Evolutionary conservation across 1,284 basidiomycete species (phyloP).

Genomic region (Austropuccinia psidii): DNA sequence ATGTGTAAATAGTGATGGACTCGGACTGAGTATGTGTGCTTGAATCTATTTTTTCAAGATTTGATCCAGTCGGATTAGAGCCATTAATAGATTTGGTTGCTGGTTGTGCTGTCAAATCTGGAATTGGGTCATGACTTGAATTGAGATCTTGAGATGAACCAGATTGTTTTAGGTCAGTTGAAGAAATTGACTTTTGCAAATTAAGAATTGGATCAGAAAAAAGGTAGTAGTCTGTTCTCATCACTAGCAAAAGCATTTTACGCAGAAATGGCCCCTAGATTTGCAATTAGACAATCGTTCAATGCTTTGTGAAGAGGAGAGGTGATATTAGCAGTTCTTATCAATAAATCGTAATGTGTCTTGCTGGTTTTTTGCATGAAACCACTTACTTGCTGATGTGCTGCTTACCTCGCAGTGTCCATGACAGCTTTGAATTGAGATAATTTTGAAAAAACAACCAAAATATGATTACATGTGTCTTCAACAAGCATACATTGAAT

Average conservation of each 20-base stretch:
- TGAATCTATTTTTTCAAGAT: too few relatives aligned
- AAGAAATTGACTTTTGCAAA: too few relatives aligned
- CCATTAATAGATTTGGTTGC: too few relatives aligned
- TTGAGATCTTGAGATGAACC: too few relatives aligned
- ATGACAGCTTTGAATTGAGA: slow-evolving; percentile 70
- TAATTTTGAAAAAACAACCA: slow-evolving; percentile 75
- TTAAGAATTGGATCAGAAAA: too few relatives aligned
- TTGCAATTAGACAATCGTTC: slow-evolving; percentile 66
- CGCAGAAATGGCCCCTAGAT: slow-evolving; percentile 80
- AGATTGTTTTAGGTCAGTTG: too few relatives aligned
- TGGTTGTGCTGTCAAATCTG: too few relatives aligned
- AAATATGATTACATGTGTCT: slow-evolving; percentile 74
- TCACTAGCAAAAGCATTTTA: slow-evolving; percentile 64
- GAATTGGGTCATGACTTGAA: too few relatives aligned
- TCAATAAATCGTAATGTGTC: slow-evolving; percentile 81
- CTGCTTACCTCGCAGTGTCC: slow-evolving; percentile 83
- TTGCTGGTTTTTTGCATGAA: slow-evolving; percentile 58
- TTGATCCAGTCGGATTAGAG: too few relatives aligned
- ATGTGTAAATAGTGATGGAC: too few relatives aligned
- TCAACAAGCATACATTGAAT: slow-evolving; percentile 84
- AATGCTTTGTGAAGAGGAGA: slow-evolving; percentile 69
- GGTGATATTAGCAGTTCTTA: slow-evolving; percentile 87
- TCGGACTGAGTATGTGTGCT: too few relatives aligned
- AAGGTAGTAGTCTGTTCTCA: slow-evolving; percentile 53
- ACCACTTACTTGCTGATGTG: slow-evolving; percentile 73